These are phyloP conservation scores for Xylaria bambusicola DNA, from an alignment of 495 filamentous ascomycete species.

Conservation along the genomic window DNA sequence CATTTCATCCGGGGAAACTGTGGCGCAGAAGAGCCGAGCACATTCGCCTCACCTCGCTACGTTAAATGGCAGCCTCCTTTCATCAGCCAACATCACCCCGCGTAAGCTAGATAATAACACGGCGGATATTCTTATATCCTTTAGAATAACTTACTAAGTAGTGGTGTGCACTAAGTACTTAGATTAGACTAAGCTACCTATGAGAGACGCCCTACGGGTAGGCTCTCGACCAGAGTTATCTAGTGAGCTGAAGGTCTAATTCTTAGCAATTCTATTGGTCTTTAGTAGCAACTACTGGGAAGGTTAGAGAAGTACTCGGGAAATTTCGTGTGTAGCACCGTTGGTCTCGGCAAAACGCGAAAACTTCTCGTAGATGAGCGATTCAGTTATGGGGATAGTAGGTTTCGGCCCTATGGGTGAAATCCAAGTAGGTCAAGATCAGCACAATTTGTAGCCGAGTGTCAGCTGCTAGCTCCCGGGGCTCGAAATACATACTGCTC, in stretches of 20 bases:
- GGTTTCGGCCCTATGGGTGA: conserved; percentile 8
- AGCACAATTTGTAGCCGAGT: conserved; percentile 8
- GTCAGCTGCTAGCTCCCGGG: conserved; percentile 10
- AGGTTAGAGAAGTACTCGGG: conserved; percentile 1
- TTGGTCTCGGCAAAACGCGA: conserved; percentile 10
- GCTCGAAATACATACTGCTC: background rate
- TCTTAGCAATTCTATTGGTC: too few relatives aligned
- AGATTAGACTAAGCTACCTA: too few relatives aligned
- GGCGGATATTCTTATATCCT: too few relatives aligned
- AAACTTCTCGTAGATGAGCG: conserved; percentile 3
- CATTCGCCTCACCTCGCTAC: conserved; percentile 4
- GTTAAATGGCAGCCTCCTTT: conserved; percentile 2
- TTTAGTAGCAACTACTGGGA: background rate
- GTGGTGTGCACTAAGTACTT: too few relatives aligned
- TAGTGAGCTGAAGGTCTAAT: too few relatives aligned
- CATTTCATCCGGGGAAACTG: conserved; percentile 4
- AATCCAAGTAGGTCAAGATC: conserved; percentile 4
- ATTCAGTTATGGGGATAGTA: background rate
- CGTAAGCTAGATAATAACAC: background rate
- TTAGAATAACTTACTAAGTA: too few relatives aligned
- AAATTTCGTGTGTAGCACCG: background rate
- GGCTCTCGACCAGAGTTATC: too few relatives aligned
- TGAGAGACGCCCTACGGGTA: too few relatives aligned
- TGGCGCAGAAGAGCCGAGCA: conserved; percentile 11
- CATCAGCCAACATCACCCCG: background rate